A percentile compares a stretch with the other conserved stretches of the same genome.
phyloP scores from a whole-genome alignment of 345 rosid genomes.

The Mercurialis annua region DNA sequence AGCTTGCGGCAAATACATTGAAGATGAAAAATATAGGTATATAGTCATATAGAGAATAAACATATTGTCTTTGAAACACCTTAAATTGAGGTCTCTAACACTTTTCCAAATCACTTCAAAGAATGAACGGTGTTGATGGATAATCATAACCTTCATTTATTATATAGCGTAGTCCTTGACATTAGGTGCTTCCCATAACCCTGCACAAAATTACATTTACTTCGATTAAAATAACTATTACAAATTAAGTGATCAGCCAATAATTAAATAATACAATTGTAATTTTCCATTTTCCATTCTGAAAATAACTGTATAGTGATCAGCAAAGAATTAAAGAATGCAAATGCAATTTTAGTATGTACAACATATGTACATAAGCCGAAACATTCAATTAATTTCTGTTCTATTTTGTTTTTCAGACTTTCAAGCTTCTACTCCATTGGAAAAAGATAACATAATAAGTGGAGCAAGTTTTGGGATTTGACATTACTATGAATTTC shows the following conservation, averaged over 20 bases:
- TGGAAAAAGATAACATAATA: no score
- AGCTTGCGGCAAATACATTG: conserved; percentile 21
- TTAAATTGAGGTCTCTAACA: conserved; percentile 10
- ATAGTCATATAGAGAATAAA: background rate
- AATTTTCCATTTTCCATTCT: no score
- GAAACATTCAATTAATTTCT: background rate
- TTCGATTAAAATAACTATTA: no score
- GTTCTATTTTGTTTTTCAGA: no score
- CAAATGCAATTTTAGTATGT: no score
- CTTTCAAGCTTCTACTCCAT: no score
- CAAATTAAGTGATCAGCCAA: background rate
- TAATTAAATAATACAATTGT: no score
- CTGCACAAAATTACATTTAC: conserved; percentile 20
- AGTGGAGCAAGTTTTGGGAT: no score
- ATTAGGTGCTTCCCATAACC: conserved; percentile 39
- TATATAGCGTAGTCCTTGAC: conserved; percentile 36
- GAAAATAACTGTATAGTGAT: background rate
- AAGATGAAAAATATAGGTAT: conserved; percentile 1
- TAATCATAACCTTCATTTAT: conserved; percentile 36
- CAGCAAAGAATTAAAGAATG: background rate
- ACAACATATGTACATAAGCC: no score
- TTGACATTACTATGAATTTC: no score
- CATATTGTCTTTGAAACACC: conserved; percentile 16
- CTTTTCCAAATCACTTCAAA: conserved; percentile 3
- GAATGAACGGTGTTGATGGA: conserved; percentile 21